Conservation (phyloP, 169 alveolate genomes). For the Ichthyophthirius multifiliis region DNA sequence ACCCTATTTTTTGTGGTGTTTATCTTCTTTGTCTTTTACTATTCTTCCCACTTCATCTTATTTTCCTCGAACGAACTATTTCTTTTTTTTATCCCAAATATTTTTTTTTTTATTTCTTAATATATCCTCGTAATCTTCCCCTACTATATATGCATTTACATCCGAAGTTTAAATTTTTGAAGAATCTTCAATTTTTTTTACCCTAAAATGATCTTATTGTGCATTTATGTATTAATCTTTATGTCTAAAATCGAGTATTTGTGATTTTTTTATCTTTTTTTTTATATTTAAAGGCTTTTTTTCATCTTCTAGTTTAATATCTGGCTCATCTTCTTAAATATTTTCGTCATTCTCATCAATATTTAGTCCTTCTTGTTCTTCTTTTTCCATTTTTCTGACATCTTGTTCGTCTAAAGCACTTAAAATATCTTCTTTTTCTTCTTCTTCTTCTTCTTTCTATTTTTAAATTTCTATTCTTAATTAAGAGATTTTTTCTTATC, state of each 20-base stretch:
- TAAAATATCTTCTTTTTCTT: neutral
- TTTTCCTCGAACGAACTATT: conserved; percentile 60
- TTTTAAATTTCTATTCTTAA: neutral
- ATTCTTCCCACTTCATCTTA: conserved; percentile 52
- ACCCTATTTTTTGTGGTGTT: conserved; percentile 45
- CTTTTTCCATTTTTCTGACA: neutral
- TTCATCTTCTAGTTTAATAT: neutral
- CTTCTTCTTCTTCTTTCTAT: conserved; percentile 7
- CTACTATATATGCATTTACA: conserved; percentile 12
- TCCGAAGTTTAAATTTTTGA: conserved; percentile 10
- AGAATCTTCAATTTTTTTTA: conserved; percentile 52
- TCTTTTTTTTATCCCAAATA: conserved; percentile 77
- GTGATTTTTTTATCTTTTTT: conserved; percentile 56
- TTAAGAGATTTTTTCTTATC: conserved; percentile 11
- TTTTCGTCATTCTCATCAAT: neutral
- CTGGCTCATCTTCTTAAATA: neutral
- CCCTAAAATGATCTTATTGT: neutral
- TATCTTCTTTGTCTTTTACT: conserved; percentile 55
- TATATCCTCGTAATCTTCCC: conserved; percentile 33
- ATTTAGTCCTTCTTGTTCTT: neutral
- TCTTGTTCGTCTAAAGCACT: neutral
- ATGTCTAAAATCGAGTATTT: conserved; percentile 44
- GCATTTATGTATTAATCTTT: conserved; percentile 26
- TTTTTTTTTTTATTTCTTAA: conserved; percentile 50
- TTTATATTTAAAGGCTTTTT: neutral